These are phyloP conservation scores for Stygiomarasmius scandens DNA, from an alignment of 1,284 basidiomycete genomes.

Conservation along the genomic window DNA sequence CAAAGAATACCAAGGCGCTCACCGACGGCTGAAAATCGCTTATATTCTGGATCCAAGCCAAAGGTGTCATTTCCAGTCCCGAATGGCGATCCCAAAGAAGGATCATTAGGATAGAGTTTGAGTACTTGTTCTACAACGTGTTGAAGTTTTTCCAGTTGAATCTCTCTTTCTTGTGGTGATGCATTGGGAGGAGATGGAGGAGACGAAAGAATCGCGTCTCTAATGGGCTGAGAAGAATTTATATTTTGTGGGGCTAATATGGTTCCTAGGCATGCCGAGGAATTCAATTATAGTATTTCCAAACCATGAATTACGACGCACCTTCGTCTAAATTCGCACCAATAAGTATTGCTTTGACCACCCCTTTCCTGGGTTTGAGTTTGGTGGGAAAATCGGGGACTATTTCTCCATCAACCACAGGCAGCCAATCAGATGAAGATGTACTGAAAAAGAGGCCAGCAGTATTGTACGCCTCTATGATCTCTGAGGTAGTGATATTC, in stretches of 20 bases:
- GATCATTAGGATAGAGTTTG: slow-evolving; percentile 3
- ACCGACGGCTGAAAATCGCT: slow-evolving; percentile 29
- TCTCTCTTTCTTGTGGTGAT: slow-evolving; percentile 11
- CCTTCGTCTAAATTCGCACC: slow-evolving; percentile 54
- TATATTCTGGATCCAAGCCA: slow-evolving; percentile 26
- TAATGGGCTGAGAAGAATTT: slow-evolving; percentile 17
- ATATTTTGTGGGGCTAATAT: slow-evolving; percentile 34
- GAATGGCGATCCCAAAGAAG: slow-evolving; percentile 5
- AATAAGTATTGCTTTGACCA: slow-evolving; percentile 45
- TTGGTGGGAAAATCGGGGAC: slow-evolving; percentile 43
- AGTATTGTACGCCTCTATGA: slow-evolving; percentile 33
- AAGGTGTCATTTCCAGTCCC: slow-evolving; percentile 7
- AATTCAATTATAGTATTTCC: not conserved
- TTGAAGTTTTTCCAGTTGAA: slow-evolving; percentile 20
- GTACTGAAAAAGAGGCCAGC: slow-evolving; percentile 33
- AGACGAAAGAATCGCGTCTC: slow-evolving; percentile 18
- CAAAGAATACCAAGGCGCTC: not conserved
- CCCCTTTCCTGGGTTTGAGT: slow-evolving; percentile 32
- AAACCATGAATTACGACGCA: slow-evolving; percentile 15
- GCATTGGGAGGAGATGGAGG: slow-evolving; percentile 35
- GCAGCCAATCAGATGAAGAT: slow-evolving; percentile 31
- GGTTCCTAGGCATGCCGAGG: slow-evolving; percentile 34
- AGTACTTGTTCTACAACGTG: not conserved
- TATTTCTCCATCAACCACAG: slow-evolving; percentile 48
- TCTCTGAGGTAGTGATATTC: slow-evolving; percentile 37